Percentiles rank a stretch among this genome's conserved stretches.
These are phyloP conservation scores for Casuarina cunninghamiana DNA, from an alignment of 306 rosid genomes.

Conservation along the genomic window DNA sequence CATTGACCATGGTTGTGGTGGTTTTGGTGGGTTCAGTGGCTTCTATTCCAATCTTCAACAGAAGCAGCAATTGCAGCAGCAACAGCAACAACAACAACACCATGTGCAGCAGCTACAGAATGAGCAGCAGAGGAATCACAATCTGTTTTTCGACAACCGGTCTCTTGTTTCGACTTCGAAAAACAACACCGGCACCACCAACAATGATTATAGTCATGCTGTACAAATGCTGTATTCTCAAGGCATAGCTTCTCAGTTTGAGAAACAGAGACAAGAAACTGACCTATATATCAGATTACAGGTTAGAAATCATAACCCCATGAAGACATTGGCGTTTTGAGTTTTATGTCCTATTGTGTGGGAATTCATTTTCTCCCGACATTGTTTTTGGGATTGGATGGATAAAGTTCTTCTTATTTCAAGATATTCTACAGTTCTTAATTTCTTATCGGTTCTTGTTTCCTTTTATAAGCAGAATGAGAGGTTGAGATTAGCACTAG, in stretches of 20 bases:
- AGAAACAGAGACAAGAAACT: conserved; percentile 50
- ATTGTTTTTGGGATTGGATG: not conserved
- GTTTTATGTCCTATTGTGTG: not conserved
- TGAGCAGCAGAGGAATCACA: conserved; percentile 25
- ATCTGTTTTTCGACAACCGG: conserved; percentile 13
- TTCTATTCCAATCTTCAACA: conserved; percentile 39
- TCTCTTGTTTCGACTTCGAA: conserved; percentile 17
- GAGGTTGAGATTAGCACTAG: conserved; percentile 43
- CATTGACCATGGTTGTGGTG: conserved; percentile 34
- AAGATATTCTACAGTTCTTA: no score
- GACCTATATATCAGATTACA: conserved; percentile 52
- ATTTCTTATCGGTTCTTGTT: not conserved
- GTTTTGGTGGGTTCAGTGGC: conserved; percentile 22
- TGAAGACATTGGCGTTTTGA: not conserved
- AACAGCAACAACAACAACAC: conserved; percentile 23
- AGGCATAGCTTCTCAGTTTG: conserved; percentile 31
- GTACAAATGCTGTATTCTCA: conserved; percentile 21
- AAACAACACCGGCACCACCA: not conserved
- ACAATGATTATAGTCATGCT: not conserved
- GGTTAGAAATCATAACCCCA: conserved; percentile 31
- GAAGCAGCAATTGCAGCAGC: conserved; percentile 33
- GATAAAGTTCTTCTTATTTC: not conserved
- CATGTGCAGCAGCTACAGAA: conserved; percentile 20
- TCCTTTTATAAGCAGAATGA: conserved; percentile 47
- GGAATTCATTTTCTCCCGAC: no score